A percentile compares a stretch with the other conserved stretches of the same genome.
Evolutionary conservation across 2,329 filamentous ascomycete species (phyloP).

Genomic region (Pseudogymnoascus sp.): DNA sequence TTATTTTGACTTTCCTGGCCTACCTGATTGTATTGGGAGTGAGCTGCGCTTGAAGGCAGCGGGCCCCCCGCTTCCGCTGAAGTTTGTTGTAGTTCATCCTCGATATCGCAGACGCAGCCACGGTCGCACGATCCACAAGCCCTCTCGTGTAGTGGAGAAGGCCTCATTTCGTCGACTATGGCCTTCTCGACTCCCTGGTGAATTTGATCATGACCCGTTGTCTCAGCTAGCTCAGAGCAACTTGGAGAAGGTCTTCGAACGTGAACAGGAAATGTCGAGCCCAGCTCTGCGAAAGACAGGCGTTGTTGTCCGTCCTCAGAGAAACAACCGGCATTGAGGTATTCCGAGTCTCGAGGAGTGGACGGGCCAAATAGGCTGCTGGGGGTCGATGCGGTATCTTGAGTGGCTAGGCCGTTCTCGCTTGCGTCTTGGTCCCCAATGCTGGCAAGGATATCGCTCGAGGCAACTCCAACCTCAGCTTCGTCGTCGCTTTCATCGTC

Average conservation of each 20-base stretch:
- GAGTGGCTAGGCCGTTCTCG: neutral
- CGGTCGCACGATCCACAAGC: no score
- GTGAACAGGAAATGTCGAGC: neutral
- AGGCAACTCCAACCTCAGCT: slow-evolving; percentile 13
- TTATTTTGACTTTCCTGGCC: no score
- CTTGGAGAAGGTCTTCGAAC: neutral
- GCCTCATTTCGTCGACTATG: neutral
- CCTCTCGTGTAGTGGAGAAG: no score
- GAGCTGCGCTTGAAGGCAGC: no score
- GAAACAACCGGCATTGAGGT: neutral
- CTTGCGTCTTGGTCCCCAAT: neutral
- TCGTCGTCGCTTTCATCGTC: neutral
- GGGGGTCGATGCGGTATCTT: neutral
- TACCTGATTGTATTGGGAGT: no score
- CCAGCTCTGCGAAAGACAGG: neutral
- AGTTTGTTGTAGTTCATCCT: no score
- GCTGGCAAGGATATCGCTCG: slow-evolving; percentile 7
- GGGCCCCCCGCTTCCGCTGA: no score
- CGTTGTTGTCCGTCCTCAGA: neutral
- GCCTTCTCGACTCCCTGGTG: neutral
- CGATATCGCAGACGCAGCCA: no score
- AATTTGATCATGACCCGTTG: no score
- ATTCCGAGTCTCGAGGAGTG: neutral
- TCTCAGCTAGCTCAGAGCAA: no score
- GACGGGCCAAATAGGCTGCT: neutral